phyloP scores from a whole-genome alignment of 257 asterid genomes.

The Solanum microdontum region DNA sequence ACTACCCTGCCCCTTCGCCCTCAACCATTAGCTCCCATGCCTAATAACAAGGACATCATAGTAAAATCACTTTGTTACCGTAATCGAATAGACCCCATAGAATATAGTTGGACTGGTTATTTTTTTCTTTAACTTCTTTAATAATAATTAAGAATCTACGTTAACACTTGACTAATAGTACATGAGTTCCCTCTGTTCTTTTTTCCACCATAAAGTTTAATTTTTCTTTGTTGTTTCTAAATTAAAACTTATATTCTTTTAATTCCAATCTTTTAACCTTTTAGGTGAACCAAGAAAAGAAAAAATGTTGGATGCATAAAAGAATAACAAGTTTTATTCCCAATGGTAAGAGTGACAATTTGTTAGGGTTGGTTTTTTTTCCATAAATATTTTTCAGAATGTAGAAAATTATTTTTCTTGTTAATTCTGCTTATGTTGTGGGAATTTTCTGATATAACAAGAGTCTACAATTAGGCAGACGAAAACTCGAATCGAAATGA shows the following conservation, averaged over 20 bases:
- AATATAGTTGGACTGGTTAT: too few relatives aligned
- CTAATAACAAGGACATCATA: too few relatives aligned
- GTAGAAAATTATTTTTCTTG: too few relatives aligned
- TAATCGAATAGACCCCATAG: too few relatives aligned
- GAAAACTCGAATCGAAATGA: constrained; percentile 39
- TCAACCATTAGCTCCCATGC: too few relatives aligned
- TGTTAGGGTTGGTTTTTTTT: background rate
- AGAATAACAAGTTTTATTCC: constrained; percentile 56
- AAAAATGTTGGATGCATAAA: constrained; percentile 36
- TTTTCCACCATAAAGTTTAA: background rate
- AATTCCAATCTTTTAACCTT: background rate
- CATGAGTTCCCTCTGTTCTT: background rate
- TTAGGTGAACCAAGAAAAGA: too few relatives aligned
- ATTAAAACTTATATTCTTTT: background rate
- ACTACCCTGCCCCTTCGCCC: too few relatives aligned
- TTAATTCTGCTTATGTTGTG: background rate
- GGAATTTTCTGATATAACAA: constrained; percentile 29
- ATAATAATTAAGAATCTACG: background rate
- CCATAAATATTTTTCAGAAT: too few relatives aligned
- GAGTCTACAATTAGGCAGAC: constrained; percentile 40
- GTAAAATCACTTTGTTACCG: too few relatives aligned
- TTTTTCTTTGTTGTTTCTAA: background rate
- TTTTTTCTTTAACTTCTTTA: too few relatives aligned
- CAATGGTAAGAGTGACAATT: constrained; percentile 36
- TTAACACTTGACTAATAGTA: background rate